phyloP scores from a whole-genome alignment of 768 basidiomycete species.

The Pleurotus salmoneostramineus region DNA sequence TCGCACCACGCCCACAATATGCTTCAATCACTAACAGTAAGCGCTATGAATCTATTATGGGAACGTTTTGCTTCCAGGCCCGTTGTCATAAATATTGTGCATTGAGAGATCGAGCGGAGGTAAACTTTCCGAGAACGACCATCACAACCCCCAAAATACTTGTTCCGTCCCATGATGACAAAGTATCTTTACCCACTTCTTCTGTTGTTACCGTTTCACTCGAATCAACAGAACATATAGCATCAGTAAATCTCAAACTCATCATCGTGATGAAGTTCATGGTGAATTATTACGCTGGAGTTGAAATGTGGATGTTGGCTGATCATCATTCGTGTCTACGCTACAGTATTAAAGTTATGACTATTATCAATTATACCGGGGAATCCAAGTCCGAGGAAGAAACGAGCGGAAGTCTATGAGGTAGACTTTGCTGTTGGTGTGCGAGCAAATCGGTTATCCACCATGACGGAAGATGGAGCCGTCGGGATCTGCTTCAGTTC shows the following conservation, averaged over 20 bases:
- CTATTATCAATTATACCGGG: background rate
- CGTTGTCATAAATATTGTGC: background rate
- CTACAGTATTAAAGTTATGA: background rate
- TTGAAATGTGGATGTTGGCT: background rate
- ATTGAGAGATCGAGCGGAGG: too few species aligned
- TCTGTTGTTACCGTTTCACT: background rate
- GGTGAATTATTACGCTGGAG: background rate
- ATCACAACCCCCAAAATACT: background rate
- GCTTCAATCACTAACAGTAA: too few species aligned
- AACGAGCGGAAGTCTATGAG: background rate
- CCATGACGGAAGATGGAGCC: background rate
- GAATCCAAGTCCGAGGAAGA: background rate
- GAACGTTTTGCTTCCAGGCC: background rate
- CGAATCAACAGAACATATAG: background rate
- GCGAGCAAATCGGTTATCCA: conserved; percentile 8
- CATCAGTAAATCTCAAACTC: too few species aligned
- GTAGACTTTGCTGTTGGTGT: conserved; percentile 4
- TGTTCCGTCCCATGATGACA: background rate
- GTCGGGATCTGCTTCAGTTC: background rate
- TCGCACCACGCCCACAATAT: too few species aligned
- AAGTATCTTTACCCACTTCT: background rate
- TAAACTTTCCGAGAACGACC: background rate
- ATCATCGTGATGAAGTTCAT: too few species aligned
- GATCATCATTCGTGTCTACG: background rate
- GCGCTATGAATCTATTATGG: too few species aligned